Conservation (phyloP, 495 filamentous ascomycete genomes). For the Xeromyces bisporus region DNA sequence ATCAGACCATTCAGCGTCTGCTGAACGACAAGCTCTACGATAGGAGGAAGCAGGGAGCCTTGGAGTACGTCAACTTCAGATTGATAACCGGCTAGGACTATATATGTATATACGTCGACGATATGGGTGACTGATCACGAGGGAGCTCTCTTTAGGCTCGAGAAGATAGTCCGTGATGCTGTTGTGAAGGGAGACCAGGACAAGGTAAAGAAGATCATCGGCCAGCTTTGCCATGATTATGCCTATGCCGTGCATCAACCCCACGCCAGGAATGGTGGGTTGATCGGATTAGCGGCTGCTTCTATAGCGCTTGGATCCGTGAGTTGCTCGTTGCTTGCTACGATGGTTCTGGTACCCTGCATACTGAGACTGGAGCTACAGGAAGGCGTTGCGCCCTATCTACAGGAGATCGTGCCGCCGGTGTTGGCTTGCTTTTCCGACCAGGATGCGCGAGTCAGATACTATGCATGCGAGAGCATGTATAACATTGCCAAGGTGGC, state of each 20-base stretch:
- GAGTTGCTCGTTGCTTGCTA: constrained; percentile 31
- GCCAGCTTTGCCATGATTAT: constrained; percentile 94
- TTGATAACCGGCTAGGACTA: background rate
- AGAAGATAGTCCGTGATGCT: constrained; percentile 78
- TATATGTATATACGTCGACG: background rate
- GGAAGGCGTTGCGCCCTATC: constrained; percentile 80
- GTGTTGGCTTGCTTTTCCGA: constrained; percentile 98
- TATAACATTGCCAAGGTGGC: constrained; percentile 99
- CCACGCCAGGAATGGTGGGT: constrained; percentile 87
- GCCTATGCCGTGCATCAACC: constrained; percentile 96
- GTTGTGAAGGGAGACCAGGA: constrained; percentile 59
- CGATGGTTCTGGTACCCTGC: background rate
- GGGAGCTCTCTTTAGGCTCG: constrained; percentile 42
- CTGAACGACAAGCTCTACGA: constrained; percentile 98
- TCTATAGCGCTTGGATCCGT: constrained; percentile 90
- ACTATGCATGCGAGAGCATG: constrained; percentile 99
- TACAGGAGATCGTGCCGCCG: constrained; percentile 85
- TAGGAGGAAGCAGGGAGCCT: constrained; percentile 84
- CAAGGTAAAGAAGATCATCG: constrained; percentile 65
- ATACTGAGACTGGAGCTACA: constrained; percentile 16
- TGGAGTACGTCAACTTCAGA: constrained; percentile 54
- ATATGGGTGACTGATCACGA: constrained; percentile 4
- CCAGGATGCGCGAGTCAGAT: constrained; percentile 93
- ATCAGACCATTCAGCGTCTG: constrained; percentile 69
- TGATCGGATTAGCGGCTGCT: constrained; percentile 91